phyloP scores from a whole-genome alignment of 2,329 filamentous ascomycete species.

The Pyrenophora seminiperda region DNA sequence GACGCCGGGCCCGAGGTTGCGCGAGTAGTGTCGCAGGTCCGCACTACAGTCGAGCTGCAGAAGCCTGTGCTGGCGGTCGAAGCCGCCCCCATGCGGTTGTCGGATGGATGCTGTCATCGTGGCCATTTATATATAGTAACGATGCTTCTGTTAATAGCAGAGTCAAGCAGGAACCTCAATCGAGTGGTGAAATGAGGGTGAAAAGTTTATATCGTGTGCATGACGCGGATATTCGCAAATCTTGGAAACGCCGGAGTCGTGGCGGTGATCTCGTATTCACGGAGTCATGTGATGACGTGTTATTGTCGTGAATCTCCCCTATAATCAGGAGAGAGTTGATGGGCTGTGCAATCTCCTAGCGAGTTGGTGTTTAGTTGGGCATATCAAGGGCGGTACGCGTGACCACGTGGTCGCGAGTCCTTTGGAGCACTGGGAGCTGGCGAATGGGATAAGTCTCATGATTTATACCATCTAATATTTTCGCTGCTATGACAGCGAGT shows the following conservation, averaged over 20 bases:
- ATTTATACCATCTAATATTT: background rate
- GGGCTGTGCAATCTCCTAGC: no score
- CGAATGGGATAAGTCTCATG: background rate
- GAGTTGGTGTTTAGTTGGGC: no score
- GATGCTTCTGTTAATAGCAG: background rate
- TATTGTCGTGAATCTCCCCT: background rate
- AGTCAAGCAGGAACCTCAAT: background rate
- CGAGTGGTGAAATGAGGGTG: constrained; percentile 4
- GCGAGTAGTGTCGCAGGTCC: constrained; percentile 27
- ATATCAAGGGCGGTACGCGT: no score
- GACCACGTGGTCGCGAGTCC: no score
- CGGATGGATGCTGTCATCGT: constrained; percentile 1
- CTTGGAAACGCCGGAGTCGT: constrained; percentile 4
- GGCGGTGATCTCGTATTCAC: constrained; percentile 7
- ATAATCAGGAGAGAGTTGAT: no score
- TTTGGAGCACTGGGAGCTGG: background rate
- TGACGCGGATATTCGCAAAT: constrained; percentile 16
- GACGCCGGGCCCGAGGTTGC: constrained; percentile 29
- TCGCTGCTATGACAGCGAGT: background rate
- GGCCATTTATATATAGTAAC: constrained; percentile 8
- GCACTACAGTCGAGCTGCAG: constrained; percentile 30
- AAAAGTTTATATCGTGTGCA: constrained; percentile 6
- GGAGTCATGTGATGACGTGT: constrained; percentile 14
- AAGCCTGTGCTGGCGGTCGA: constrained; percentile 24
- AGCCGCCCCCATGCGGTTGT: constrained; percentile 6